Percentiles rank a stretch among this genome's conserved stretches.
Evolutionary conservation across 2,329 filamentous ascomycete genomes (phyloP).

Genomic region (Cercospora citrullina): DNA sequence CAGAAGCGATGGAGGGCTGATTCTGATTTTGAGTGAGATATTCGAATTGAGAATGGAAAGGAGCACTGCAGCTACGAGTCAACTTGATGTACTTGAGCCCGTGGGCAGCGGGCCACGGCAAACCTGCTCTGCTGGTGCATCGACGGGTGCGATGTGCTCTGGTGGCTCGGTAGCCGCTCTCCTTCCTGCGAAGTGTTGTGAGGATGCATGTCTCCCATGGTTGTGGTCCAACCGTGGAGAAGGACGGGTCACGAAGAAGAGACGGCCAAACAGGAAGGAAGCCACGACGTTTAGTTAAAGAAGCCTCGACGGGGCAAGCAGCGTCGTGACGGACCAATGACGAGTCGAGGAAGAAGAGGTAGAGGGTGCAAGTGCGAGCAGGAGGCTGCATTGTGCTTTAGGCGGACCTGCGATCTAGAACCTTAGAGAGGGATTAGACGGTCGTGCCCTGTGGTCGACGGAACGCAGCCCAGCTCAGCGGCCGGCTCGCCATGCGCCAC

Average conservation of each 20-base stretch:
- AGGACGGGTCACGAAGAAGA: conserved; percentile 3
- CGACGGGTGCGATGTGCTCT: background rate
- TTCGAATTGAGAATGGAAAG: conserved; percentile 29
- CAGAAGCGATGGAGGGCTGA: background rate
- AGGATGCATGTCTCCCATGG: background rate
- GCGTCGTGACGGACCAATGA: conserved; percentile 18
- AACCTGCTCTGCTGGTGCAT: conserved; percentile 21
- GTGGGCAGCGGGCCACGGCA: background rate
- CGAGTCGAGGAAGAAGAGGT: conserved; percentile 10
- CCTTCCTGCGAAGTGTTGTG: background rate
- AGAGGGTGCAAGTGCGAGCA: conserved; percentile 3
- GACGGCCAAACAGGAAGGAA: conserved; percentile 3
- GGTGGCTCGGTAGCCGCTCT: background rate
- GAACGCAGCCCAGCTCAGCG: background rate
- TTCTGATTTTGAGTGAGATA: conserved; percentile 25
- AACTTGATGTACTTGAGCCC: background rate
- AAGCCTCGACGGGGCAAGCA: conserved; percentile 3
- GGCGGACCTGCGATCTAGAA: conserved; percentile 13
- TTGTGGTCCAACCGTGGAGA: background rate
- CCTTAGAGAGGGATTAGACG: background rate
- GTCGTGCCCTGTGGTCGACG: background rate
- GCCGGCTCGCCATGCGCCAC: conserved; percentile 11
- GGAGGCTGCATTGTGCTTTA: conserved; percentile 1
- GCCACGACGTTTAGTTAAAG: conserved; percentile 10
- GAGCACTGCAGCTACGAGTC: conserved; percentile 20